Evolutionary conservation across 345 rosid species (phyloP), one percentile per base, ranked within the genome.

Genomic region (Camelina hispida): DNA sequence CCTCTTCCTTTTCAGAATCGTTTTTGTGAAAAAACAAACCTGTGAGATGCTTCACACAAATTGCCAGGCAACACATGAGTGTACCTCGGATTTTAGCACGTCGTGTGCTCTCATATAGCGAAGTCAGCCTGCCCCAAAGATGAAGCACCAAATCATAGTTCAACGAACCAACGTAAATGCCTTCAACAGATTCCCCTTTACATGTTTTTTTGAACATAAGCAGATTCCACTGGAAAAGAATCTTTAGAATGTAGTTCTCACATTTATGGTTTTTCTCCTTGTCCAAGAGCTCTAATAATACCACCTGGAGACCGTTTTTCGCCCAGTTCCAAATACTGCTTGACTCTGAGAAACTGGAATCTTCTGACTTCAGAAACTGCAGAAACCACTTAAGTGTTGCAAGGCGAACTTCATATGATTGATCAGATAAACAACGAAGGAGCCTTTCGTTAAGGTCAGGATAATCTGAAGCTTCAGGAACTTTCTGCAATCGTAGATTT

Each of bases 381-480:
- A 86, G 81, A 71, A 91, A 79, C 97, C 97, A 94, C 78, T 94
- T 91, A 72, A 94, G 70, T 73, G 97, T 90, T 72, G 88, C 87
- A 53, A 87, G 88, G 63, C 91, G 91, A 83, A 91, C 96, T 83
- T 94, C 99, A 83, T 90, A 94, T 25, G 89, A 86, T 51, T 91
- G 87, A 80, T 92, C 95, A 58, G 87, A 85, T 77, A 91, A 66
- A 67, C 87, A 83, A 22, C 83, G 79, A 38, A 83, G 73, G 77
- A 94, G 75, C 85, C 84, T 84, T 59, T 85, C 91, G 34, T 72
- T 79, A 55, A 84, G 84, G 57, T 86, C 85, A 9, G 73, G 40
- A 79, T 76, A 84, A 66, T 76, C 80, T 56, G 57, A 72, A 58
- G 67, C 76, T 78, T 81, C 87, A 65, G 65, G 65, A 51, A 32